Conservation (phyloP, 129 eudicot genomes). For the Centella asiatica region DNA sequence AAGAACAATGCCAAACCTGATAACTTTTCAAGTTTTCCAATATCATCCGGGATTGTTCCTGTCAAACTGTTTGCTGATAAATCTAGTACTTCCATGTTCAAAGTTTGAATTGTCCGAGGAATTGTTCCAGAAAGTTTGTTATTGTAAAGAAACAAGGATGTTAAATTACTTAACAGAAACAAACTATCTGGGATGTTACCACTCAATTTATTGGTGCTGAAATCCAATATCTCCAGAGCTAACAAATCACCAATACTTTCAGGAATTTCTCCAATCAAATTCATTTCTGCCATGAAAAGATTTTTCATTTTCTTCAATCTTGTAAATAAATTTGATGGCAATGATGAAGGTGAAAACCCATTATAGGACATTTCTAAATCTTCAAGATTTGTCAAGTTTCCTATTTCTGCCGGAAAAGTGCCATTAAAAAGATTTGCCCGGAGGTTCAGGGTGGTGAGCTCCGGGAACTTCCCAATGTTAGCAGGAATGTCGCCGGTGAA, state of each 20-base stretch:
- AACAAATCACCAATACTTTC: slow-evolving; percentile 31
- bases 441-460: slow-evolving; percentile 37
- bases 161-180: slow-evolving; percentile 53
- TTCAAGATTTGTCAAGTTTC: slow-evolving; percentile 42
- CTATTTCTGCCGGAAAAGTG: slow-evolving; percentile 53
- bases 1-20: slow-evolving; percentile 34
- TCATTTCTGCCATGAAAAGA: slow-evolving; percentile 36
- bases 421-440: slow-evolving; percentile 33
- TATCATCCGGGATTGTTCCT: slow-evolving; percentile 49
- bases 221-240: slow-evolving; percentile 47
- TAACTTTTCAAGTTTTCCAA: slow-evolving; percentile 38
- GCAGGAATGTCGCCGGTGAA: slow-evolving; percentile 73
- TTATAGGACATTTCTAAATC: slow-evolving; percentile 23
- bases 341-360: slow-evolving; percentile 31
- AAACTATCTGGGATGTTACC: slow-evolving; percentile 55
- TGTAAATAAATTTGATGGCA: slow-evolving; percentile 34
- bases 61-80: slow-evolving; percentile 46
- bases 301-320: slow-evolving; percentile 33
- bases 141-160: slow-evolving; percentile 31
- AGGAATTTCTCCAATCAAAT: slow-evolving; percentile 65
- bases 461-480: slow-evolving; percentile 28
- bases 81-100: slow-evolving; percentile 44
- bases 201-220: slow-evolving; percentile 30
- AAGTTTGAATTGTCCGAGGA: slow-evolving; percentile 44
- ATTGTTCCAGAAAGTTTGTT: slow-evolving; percentile 53